Percentiles rank a stretch among this genome's conserved stretches.
These are phyloP conservation scores for Rhizopogon vesiculosus DNA, from an alignment of 768 basidiomycete genomes.

Conservation along the genomic window DNA sequence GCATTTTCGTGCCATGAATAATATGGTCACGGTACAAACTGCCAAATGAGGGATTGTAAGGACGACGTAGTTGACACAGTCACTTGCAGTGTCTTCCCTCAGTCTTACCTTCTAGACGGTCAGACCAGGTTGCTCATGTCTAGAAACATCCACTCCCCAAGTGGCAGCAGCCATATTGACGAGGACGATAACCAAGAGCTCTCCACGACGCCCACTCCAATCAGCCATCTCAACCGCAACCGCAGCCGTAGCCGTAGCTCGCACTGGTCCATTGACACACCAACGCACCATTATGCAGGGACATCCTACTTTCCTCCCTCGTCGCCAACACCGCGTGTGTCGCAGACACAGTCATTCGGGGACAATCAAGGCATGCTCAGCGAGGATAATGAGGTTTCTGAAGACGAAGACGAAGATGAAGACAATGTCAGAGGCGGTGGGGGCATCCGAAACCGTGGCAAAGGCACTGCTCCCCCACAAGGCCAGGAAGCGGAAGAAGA, in stretches of 20 bases:
- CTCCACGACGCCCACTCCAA: slow-evolving; percentile 43
- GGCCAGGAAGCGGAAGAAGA: slow-evolving; percentile 32
- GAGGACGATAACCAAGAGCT: slow-evolving; percentile 28
- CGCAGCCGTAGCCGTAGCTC: slow-evolving; percentile 49
- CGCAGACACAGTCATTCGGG: slow-evolving; percentile 35
- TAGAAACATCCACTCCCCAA: slow-evolving; percentile 14
- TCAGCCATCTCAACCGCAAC: slow-evolving; percentile 27
- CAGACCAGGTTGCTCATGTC: not conserved
- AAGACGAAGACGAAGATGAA: slow-evolving; percentile 11
- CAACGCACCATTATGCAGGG: slow-evolving; percentile 62
- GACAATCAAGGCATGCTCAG: slow-evolving; percentile 43
- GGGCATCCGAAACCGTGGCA: slow-evolving; percentile 31
- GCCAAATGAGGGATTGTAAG: not conserved
- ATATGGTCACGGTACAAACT: not conserved
- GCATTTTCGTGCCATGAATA: too few species aligned
- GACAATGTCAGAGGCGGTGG: slow-evolving; percentile 28
- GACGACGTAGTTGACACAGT: too few species aligned
- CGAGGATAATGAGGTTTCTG: slow-evolving; percentile 44
- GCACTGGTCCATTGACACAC: slow-evolving; percentile 56
- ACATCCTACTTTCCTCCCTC: slow-evolving; percentile 56
- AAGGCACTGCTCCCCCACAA: slow-evolving; percentile 37
- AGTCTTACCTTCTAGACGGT: too few species aligned
- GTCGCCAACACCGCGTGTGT: slow-evolving; percentile 44
- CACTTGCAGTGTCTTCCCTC: too few species aligned
- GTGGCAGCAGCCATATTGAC: slow-evolving; percentile 21